Percentiles rank a stretch among this genome's conserved stretches.
Evolutionary conservation across 2,329 filamentous ascomycete species (phyloP).

Genomic region (Seiridium cupressi): DNA sequence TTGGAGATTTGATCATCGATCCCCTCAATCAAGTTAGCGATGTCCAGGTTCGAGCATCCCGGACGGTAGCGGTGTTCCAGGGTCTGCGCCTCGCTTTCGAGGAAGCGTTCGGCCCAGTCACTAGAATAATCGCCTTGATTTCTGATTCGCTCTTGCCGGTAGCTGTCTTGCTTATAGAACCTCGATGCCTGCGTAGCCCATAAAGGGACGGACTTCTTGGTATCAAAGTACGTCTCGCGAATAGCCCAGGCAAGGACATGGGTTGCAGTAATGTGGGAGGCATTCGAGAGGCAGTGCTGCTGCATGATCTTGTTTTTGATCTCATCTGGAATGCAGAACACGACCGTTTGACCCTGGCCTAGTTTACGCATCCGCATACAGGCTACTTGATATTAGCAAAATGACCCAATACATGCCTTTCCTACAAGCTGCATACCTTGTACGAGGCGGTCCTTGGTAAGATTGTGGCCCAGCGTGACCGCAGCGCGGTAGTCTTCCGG

Average conservation of each 20-base stretch:
- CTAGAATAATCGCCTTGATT: slow-evolving; percentile 15
- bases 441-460: slow-evolving; percentile 68
- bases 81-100: slow-evolving; percentile 54
- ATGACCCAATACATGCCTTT: too few relatives aligned
- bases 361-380: slow-evolving; percentile 73
- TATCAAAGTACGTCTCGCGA: slow-evolving; percentile 51
- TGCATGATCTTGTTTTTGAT: slow-evolving; percentile 52
- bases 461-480: slow-evolving; percentile 61
- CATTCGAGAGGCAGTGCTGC: slow-evolving; percentile 10
- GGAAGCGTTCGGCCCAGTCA: slow-evolving; percentile 30
- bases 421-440: slow-evolving; percentile 49
- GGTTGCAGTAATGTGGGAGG: slow-evolving; percentile 36
- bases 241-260: slow-evolving; percentile 63
- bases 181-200: slow-evolving; percentile 61
- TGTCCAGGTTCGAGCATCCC: neutral
- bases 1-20: neutral
- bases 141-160: slow-evolving; percentile 26
- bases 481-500: slow-evolving; percentile 59
- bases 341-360: slow-evolving; percentile 63
- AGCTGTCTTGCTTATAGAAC: slow-evolving; percentile 37
- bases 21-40: neutral
- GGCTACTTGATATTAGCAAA: slow-evolving; percentile 34
- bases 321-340: slow-evolving; percentile 59
- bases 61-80: slow-evolving; percentile 53
- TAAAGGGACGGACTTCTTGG: slow-evolving; percentile 48